These are phyloP conservation scores for Alectoria sarmentosa DNA, from an alignment of 495 filamentous ascomycete species.

Conservation along the genomic window DNA sequence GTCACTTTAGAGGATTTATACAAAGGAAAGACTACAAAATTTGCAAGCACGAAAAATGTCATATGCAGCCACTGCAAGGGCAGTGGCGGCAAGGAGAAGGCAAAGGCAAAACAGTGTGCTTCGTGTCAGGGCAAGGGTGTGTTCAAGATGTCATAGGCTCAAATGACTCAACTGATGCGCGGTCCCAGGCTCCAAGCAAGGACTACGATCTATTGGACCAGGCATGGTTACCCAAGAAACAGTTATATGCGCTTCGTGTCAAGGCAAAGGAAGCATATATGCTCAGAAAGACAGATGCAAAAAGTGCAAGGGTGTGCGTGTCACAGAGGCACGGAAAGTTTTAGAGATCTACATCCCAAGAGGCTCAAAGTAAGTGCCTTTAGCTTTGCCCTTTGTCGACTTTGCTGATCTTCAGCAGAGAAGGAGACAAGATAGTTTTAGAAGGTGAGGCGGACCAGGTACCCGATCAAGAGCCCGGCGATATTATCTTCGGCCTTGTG, in stretches of 20 bases:
- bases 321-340: constrained; percentile 77
- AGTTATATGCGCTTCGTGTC: constrained; percentile 68
- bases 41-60: constrained; percentile 87
- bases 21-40: constrained; percentile 96
- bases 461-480: constrained; percentile 84
- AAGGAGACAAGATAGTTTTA: constrained; percentile 83
- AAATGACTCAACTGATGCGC: not conserved
- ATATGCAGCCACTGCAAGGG: constrained; percentile 84
- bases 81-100: constrained; percentile 83
- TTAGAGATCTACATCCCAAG: constrained; percentile 93
- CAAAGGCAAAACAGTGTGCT: constrained; percentile 77
- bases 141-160: constrained; percentile 3
- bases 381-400: not conserved
- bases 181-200: constrained; percentile 52
- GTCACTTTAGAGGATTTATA: constrained; percentile 90
- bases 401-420: constrained; percentile 35
- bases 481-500: constrained; percentile 80
- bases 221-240: constrained; percentile 71
- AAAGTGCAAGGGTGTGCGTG: constrained; percentile 91
- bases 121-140: constrained; percentile 69
- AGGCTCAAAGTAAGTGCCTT: constrained; percentile 55
- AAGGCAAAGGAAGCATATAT: constrained; percentile 72
- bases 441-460: constrained; percentile 93
- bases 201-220: constrained; percentile 69
- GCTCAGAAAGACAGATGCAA: constrained; percentile 95